Evolutionary conservation across 1,284 basidiomycete species (phyloP), one percentile per base, ranked within the genome.

Genomic region (Mrakiaceae sp.): DNA sequence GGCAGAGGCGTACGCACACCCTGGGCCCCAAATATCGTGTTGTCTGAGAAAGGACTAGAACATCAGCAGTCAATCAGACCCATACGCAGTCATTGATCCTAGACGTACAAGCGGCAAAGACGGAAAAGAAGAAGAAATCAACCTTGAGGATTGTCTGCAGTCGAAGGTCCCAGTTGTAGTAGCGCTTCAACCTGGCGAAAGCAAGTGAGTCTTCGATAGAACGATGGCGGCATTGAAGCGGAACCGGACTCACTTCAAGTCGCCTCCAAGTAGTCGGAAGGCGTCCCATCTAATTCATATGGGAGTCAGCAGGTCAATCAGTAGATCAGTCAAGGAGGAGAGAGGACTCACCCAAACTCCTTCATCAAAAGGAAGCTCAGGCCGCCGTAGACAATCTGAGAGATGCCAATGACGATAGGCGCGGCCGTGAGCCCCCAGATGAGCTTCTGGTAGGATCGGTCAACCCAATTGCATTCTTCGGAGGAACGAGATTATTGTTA

Each of bases 281-380:
- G 16, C 14, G 4, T 10, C 43, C 60, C 60, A 58, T 27, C 53
- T 55, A 39, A 10, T 40, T 27, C 27, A 27, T 8, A 39, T 6
- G 51, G 2, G 51, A 53, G 14, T 53, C 51, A 53, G 51, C 10
- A 16, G 3, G 51, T 53, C n/a, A 53, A 8, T 16, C 9, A 8
- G 52, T 14, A 10, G 52, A 7, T 8, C 16, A 3, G 7, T 16
- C 52, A 16, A 53, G 8, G 52, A 53, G 9, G 8, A 5, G 43
- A 55, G 6, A 10, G 39, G 43, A 55, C 53, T 55, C 53, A 60
- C 48, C 60, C 60, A 48, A 62, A 62, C 46, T 62, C 60, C 40
- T 42, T 11, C 16, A 53, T 53, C 5, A 62, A 53, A 11, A 40
- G 5, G 16, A 16, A 56, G 0, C 53, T 55, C 3, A 47, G 42